Conservation (phyloP, 805 yeast species). For the Tetrapisispora phaffii region DNA sequence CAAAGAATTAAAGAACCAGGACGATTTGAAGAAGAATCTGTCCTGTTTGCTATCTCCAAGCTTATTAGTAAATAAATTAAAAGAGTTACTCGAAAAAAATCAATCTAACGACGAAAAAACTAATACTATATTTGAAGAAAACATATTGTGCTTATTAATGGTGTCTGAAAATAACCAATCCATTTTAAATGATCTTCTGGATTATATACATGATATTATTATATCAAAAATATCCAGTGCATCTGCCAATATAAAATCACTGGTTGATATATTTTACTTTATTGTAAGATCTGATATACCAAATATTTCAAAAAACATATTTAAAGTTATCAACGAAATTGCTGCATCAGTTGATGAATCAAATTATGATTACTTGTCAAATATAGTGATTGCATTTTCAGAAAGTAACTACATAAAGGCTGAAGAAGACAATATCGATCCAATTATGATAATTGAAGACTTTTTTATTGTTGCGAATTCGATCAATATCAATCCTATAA, state of each 20-base stretch:
- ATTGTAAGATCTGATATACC: background rate
- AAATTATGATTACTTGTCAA: conserved; percentile 27
- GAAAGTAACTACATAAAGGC: conserved; percentile 12
- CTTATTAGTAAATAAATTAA: conserved; percentile 7
- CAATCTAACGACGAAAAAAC: conserved; percentile 3
- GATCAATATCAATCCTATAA: conserved; percentile 12
- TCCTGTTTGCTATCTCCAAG: conserved; percentile 11
- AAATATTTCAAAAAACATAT: conserved; percentile 16
- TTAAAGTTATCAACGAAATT: conserved; percentile 28
- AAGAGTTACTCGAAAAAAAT: conserved; percentile 5
- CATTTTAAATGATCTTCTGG: conserved; percentile 11
- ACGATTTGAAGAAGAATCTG: conserved; percentile 16
- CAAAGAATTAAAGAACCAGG: conserved; percentile 10
- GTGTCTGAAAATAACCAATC: conserved; percentile 9
- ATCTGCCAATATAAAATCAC: background rate
- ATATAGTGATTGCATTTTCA: conserved; percentile 28
- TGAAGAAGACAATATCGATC: conserved; percentile 8
- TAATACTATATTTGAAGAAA: conserved; percentile 5
- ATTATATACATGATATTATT: conserved; percentile 3
- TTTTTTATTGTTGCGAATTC: conserved; percentile 16
- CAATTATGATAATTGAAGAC: conserved; percentile 11
- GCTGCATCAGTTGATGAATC: conserved; percentile 28
- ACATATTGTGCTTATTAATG: conserved; percentile 8
- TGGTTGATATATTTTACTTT: background rate
- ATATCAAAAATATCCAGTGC: background rate